These are phyloP conservation scores for Pistacia atlantica DNA, from an alignment of 345 rosid genomes.

Conservation along the genomic window DNA sequence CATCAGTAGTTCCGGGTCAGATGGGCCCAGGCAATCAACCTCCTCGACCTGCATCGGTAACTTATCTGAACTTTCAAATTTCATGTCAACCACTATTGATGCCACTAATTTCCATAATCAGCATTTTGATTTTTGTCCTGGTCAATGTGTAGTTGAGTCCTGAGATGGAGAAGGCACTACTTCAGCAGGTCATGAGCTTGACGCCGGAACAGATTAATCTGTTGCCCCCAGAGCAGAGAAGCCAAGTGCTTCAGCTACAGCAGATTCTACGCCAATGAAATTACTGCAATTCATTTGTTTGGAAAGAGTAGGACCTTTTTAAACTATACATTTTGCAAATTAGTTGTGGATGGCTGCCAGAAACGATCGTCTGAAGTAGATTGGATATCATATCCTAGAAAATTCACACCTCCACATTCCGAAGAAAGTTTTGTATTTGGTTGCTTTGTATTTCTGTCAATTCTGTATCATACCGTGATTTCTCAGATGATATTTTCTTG, in stretches of 20 bases:
- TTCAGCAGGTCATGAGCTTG: conserved; percentile 97
- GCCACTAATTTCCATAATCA: conserved; percentile 1
- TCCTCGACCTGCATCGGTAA: conserved; percentile 65
- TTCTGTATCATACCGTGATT: not conserved
- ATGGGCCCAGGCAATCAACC: conserved; percentile 65
- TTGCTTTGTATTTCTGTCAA: not conserved
- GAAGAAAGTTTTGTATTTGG: not conserved
- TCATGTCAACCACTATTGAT: not conserved
- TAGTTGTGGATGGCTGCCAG: not conserved
- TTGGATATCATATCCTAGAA: not conserved
- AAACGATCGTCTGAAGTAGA: not conserved
- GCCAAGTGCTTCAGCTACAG: conserved; percentile 94
- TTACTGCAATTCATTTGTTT: not conserved
- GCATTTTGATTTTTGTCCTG: not conserved
- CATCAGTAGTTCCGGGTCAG: conserved; percentile 52
- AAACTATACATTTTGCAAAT: not conserved
- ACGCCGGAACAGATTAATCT: conserved; percentile 90
- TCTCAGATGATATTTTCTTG: not conserved
- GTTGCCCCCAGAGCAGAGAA: conserved; percentile 87
- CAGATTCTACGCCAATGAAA: conserved; percentile 84
- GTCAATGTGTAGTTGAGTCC: conserved; percentile 65
- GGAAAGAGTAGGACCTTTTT: not conserved
- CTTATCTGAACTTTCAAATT: conserved; percentile 13
- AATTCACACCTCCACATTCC: not conserved
- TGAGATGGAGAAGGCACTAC: conserved; percentile 96